These are phyloP conservation scores for Cynanchum wilfordii DNA, from an alignment of 257 asterid genomes.

Conservation along the genomic window DNA sequence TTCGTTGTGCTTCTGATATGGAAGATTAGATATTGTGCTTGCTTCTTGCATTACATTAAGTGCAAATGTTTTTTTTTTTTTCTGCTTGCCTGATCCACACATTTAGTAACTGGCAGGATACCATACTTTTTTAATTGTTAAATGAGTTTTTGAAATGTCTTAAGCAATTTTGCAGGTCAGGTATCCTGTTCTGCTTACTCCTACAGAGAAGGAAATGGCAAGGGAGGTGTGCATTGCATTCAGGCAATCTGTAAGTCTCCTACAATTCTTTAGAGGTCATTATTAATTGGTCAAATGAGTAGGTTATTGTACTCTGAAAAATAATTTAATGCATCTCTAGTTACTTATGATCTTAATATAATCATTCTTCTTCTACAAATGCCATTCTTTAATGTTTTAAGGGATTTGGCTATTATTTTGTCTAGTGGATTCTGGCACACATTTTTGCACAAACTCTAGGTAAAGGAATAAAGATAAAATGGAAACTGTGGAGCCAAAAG, in stretches of 20 bases:
- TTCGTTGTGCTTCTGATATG: background rate
- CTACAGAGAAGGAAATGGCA: conserved; percentile 90
- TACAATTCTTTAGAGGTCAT: background rate
- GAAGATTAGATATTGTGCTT: background rate
- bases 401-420: background rate
- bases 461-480: background rate
- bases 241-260: conserved; percentile 83
- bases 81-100: background rate
- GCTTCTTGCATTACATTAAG: background rate
- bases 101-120: background rate
- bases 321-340: background rate
- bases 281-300: conserved; percentile 1
- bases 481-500: background rate
- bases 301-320: background rate
- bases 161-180: conserved; percentile 59
- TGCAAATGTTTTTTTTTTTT: background rate
- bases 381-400: background rate
- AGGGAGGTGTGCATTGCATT: conserved; percentile 96
- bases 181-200: conserved; percentile 97
- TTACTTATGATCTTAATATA: background rate
- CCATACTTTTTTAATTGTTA: background rate
- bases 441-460: background rate
- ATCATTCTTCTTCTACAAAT: conserved; percentile 1
- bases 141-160: conserved; percentile 2
- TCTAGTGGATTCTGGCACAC: background rate